A percentile compares a stretch with the other conserved stretches of the same genome.
Conservation (phyloP, 345 rosid genomes). For the Eutrema japonicum region DNA sequence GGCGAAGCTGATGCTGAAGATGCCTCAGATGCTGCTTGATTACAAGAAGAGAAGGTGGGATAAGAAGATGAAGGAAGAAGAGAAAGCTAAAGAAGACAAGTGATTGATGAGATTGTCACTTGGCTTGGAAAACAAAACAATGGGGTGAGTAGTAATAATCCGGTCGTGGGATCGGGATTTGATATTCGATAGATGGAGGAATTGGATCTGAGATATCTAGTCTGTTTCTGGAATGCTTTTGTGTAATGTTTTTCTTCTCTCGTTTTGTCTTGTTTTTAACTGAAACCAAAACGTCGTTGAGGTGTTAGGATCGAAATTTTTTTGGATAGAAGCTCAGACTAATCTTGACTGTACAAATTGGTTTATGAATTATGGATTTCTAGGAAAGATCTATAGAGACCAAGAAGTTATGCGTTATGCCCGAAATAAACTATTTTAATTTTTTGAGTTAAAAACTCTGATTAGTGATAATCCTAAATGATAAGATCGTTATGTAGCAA, state of each 20-base stretch:
- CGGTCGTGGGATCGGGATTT: conserved; percentile 11
- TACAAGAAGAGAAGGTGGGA: conserved; percentile 98
- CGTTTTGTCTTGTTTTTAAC: background rate
- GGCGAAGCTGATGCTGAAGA: conserved; percentile 77
- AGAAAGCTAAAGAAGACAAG: conserved; percentile 56
- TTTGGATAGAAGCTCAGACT: background rate
- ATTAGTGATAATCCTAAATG: background rate
- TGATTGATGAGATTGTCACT: conserved; percentile 20
- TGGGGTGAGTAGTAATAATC: conserved; percentile 30
- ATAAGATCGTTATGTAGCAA: background rate
- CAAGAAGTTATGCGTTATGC: background rate
- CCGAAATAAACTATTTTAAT: too few relatives aligned
- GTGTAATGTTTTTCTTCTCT: background rate
- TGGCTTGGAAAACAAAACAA: background rate
- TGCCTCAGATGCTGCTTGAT: conserved; percentile 80
- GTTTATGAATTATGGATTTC: background rate
- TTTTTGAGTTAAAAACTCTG: background rate
- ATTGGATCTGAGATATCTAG: background rate
- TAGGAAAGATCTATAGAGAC: background rate
- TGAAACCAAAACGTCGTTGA: conserved; percentile 5
- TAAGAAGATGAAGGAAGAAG: conserved; percentile 94
- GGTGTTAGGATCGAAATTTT: background rate
- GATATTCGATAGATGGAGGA: conserved; percentile 8
- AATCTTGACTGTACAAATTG: background rate
- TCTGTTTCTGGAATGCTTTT: background rate